Evolutionary conservation across 2,329 filamentous ascomycete species (phyloP).

Genomic region (Pseudocercospora musae): DNA sequence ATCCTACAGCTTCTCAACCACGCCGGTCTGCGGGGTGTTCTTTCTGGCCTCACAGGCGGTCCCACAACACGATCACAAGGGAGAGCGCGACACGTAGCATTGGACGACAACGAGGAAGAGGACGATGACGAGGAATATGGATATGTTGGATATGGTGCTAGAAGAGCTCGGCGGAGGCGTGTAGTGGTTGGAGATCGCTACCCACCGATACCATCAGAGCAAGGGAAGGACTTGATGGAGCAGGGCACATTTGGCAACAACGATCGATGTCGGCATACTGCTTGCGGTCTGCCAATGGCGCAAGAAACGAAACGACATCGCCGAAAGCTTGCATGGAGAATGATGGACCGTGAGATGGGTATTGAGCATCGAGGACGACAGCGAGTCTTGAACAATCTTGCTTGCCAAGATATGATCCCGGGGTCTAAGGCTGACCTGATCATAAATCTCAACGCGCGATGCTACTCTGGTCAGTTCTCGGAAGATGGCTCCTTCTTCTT

Average conservation of each 20-base stretch:
- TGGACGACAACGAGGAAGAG: constrained; percentile 28
- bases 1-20: constrained; percentile 55
- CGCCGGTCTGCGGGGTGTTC: constrained; percentile 52
- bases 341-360: constrained; percentile 80
- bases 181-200: constrained; percentile 54
- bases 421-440: constrained; percentile 76
- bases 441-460: constrained; percentile 78
- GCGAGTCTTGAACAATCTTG: constrained; percentile 61
- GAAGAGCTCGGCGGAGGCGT: constrained; percentile 48
- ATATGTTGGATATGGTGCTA: constrained; percentile 38
- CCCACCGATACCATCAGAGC: constrained; percentile 78
- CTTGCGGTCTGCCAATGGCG: constrained; percentile 38
- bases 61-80: constrained; percentile 28
- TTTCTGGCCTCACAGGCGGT: constrained; percentile 35
- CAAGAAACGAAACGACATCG: constrained; percentile 52
- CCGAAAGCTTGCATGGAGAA: constrained; percentile 60
- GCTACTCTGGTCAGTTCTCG: constrained; percentile 94
- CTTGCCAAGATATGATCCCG: constrained; percentile 71
- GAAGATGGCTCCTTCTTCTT: constrained; percentile 98
- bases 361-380: constrained; percentile 57
- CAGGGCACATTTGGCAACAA: constrained; percentile 76
- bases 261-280: constrained; percentile 50
- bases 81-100: constrained; percentile 22
- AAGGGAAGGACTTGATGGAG: constrained; percentile 74
- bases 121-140: constrained; percentile 38